Conservation (phyloP, 2,329 filamentous ascomycete genomes). For the Septoria linicola region DNA sequence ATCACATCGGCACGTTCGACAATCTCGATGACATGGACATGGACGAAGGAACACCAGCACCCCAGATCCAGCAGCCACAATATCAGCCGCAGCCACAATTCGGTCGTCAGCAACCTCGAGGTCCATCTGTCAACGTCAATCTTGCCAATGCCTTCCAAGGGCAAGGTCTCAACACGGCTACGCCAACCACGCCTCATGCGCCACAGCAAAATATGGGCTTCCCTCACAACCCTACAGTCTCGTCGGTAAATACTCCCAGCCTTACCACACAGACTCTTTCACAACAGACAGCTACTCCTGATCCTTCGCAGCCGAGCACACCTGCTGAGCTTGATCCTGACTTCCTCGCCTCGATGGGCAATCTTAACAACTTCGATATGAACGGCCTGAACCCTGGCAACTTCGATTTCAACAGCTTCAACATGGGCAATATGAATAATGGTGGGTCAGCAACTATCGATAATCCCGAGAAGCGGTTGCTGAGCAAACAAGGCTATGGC, state of each 20-base stretch:
- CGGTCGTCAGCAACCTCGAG: constrained; percentile 54
- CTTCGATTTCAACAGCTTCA: constrained; percentile 41
- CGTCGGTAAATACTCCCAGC: constrained; percentile 93
- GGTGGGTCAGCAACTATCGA: constrained; percentile 64
- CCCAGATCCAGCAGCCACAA: constrained; percentile 40
- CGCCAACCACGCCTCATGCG: constrained; percentile 79
- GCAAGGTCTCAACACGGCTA: constrained; percentile 78
- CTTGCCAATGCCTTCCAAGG: constrained; percentile 67
- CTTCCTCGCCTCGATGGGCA: constrained; percentile 40
- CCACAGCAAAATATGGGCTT: constrained; percentile 66
- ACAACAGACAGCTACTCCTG: constrained; percentile 60
- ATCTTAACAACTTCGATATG: constrained; percentile 39
- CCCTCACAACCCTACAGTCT: constrained; percentile 92
- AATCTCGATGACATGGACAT: constrained; percentile 95
- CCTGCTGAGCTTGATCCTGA: constrained; percentile 67
- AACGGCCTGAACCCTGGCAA: constrained; percentile 40
- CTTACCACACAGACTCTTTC: constrained; percentile 73
- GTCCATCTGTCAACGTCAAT: constrained; percentile 76
- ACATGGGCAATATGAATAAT: constrained; percentile 59
- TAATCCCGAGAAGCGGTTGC: constrained; percentile 90
- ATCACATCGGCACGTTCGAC: constrained; percentile 39
- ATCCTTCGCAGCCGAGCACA: constrained; percentile 68
- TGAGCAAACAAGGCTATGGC: constrained; percentile 71
- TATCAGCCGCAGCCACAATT: constrained; percentile 52
- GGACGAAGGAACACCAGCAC: constrained; percentile 77